Percentiles rank a stretch among this genome's conserved stretches.
Conservation (phyloP, 768 basidiomycete genomes). For the Dioszegia hungarica region DNA sequence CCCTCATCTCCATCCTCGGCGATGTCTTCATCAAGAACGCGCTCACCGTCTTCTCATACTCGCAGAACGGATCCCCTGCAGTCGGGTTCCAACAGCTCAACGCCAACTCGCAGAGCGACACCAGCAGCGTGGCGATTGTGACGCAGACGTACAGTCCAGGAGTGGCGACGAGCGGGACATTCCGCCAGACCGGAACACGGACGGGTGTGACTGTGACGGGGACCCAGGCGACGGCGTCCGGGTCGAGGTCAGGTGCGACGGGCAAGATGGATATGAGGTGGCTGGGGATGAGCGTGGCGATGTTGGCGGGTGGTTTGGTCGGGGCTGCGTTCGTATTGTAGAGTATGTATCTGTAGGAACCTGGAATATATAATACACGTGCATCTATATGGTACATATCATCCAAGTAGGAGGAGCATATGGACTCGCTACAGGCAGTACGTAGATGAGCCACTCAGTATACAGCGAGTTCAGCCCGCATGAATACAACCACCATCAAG, state of each 20-base stretch:
- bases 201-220: not conserved
- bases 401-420: too few species aligned
- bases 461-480: too few species aligned
- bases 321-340: not conserved
- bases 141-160: slow-evolving; percentile 1
- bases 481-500: too few species aligned
- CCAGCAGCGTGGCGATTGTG: not conserved
- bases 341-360: too few species aligned
- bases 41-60: slow-evolving; percentile 14
- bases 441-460: too few species aligned
- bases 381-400: too few species aligned
- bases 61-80: slow-evolving; percentile 6
- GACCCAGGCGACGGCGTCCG: not conserved
- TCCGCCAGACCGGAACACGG: not conserved
- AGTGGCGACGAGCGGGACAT: slow-evolving; percentile 3
- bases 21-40: slow-evolving; percentile 15
- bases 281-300: not conserved
- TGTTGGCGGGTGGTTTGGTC: not conserved
- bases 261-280: not conserved
- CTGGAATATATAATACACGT: too few species aligned
- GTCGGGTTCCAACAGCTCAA: slow-evolving; percentile 12
- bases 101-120: not conserved
- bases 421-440: too few species aligned
- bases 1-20: slow-evolving; percentile 1
- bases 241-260: not conserved